These are phyloP conservation scores for Dendrothele bispora DNA, from an alignment of 768 basidiomycete genomes.

Conservation along the genomic window DNA sequence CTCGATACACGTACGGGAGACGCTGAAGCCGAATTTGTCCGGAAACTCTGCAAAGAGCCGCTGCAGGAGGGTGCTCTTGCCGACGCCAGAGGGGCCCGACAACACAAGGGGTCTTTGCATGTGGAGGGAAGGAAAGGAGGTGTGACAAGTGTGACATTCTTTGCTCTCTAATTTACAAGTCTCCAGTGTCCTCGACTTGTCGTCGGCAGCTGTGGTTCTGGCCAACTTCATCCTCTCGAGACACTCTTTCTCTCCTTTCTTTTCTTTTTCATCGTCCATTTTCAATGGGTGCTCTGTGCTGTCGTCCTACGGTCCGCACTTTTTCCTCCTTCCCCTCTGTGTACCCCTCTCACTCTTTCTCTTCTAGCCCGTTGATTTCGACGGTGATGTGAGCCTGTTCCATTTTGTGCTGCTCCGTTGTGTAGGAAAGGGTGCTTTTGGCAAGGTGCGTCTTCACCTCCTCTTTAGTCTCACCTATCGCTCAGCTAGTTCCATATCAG, in stretches of 20 bases:
- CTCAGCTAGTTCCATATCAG: conserved; percentile 39
- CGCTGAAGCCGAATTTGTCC: conserved; percentile 87
- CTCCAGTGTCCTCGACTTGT: background rate
- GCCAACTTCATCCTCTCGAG: conserved; percentile 1
- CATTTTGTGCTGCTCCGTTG: conserved; percentile 94
- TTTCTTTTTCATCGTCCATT: conserved; percentile 3
- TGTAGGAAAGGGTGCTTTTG: conserved; percentile 99
- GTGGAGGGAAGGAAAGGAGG: conserved; percentile 14
- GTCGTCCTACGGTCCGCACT: conserved; percentile 68
- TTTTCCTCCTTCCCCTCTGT: background rate
- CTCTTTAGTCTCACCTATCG: background rate
- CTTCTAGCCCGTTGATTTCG: conserved; percentile 87
- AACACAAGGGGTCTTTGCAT: conserved; percentile 79
- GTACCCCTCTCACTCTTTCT: conserved; percentile 4
- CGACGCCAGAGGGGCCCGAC: conserved; percentile 91
- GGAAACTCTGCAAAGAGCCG: conserved; percentile 81
- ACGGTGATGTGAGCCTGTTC: conserved; percentile 93
- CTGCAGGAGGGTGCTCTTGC: conserved; percentile 87
- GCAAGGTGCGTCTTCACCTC: conserved; percentile 65
- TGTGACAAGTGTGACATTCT: background rate
- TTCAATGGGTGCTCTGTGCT: conserved; percentile 81
- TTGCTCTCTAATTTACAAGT: background rate
- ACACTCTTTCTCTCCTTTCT: background rate
- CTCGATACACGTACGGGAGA: conserved; percentile 69
- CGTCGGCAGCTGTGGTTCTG: conserved; percentile 7